These are phyloP conservation scores for Colletotrichum tropicale DNA, from an alignment of 2,329 filamentous ascomycete genomes.

Conservation along the genomic window DNA sequence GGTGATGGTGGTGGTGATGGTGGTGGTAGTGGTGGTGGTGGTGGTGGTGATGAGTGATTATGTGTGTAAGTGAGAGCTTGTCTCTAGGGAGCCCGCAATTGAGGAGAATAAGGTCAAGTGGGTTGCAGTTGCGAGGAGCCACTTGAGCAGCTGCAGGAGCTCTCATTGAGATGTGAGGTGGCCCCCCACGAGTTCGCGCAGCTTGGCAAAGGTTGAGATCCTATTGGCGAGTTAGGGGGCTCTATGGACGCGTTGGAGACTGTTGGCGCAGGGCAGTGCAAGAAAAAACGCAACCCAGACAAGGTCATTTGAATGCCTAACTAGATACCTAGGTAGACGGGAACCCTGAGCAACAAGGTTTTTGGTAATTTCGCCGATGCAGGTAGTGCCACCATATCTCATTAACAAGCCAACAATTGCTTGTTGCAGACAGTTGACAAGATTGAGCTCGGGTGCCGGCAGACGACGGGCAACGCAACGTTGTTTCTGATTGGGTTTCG, in stretches of 20 bases:
- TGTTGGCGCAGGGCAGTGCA: neutral
- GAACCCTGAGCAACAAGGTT: neutral
- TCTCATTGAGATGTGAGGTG: neutral
- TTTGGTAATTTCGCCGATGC: neutral
- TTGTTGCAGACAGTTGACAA: neutral
- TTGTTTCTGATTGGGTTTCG: neutral
- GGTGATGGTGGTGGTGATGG: neutral
- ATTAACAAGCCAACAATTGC: neutral
- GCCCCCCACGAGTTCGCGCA: constrained; percentile 13
- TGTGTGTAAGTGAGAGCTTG: neutral
- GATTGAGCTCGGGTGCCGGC: neutral
- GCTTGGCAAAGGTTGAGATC: neutral
- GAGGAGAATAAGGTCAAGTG: neutral
- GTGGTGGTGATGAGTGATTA: neutral
- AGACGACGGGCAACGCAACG: neutral
- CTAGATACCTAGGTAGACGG: neutral
- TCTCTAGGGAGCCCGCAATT: neutral
- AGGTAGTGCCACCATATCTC: neutral
- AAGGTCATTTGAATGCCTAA: neutral
- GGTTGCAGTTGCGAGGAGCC: neutral
- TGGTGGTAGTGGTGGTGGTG: neutral
- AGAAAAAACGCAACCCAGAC: neutral
- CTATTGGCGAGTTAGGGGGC: neutral
- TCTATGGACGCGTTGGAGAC: neutral
- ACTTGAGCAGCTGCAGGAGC: neutral